Conservation (phyloP, 1,284 basidiomycete genomes). For the Marasmius oreades region DNA sequence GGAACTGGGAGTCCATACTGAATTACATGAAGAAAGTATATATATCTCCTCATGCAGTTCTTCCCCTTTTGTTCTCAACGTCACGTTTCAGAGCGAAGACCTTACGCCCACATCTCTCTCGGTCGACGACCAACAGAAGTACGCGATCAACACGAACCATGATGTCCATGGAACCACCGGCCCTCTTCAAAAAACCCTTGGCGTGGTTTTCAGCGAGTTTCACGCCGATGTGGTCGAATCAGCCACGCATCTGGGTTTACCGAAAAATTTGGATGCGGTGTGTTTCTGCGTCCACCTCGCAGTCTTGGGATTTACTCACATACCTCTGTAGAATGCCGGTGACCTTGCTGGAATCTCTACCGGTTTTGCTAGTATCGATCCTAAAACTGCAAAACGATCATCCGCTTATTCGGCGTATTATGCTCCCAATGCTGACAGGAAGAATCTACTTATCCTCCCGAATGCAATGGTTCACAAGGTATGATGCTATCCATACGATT, state of each 20-base stretch:
- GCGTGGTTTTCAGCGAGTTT: not conserved
- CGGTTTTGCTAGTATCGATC: constrained; percentile 1
- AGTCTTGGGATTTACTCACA: not conserved
- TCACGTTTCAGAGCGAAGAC: not conserved
- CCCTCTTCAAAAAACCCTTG: not conserved
- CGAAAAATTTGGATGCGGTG: not conserved
- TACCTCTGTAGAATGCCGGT: constrained; percentile 2
- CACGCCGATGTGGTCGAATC: not conserved
- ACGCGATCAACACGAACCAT: not conserved
- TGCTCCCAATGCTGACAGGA: not conserved
- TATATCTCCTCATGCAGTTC: not conserved
- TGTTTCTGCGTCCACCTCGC: not conserved
- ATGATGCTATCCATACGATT: not conserved
- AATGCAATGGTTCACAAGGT: not conserved
- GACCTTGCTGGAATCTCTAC: not conserved
- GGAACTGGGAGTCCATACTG: constrained; percentile 1
- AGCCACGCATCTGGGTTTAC: not conserved
- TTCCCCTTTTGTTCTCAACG: not conserved
- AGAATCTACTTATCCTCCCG: constrained; percentile 1
- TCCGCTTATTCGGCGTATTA: not conserved
- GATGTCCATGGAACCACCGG: not conserved
- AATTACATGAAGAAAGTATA: constrained; percentile 6
- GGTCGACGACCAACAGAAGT: not conserved
- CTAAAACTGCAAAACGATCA: not conserved
- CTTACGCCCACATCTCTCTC: not conserved